These are phyloP conservation scores for Cicer judaicum DNA, from an alignment of 306 rosid genomes.

Conservation along the genomic window DNA sequence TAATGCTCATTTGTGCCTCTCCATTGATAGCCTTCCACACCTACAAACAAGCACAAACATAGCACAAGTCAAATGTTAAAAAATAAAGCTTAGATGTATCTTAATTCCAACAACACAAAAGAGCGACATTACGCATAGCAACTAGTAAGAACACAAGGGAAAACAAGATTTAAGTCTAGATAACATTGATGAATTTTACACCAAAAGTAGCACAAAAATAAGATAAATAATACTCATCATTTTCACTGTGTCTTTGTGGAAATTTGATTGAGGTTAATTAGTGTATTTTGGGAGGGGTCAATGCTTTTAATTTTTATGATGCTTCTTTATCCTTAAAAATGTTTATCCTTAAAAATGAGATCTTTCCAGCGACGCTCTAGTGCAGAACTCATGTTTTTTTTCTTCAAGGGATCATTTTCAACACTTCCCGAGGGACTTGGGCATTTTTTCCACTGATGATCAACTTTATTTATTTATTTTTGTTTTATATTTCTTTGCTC, in stretches of 20 bases:
- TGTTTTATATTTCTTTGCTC: neutral
- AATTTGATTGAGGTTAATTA: conserved; percentile 12
- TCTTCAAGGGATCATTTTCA: neutral
- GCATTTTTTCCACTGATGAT: conserved; percentile 9
- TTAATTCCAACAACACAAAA: too few relatives aligned
- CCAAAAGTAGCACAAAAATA: too few relatives aligned
- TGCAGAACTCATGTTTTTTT: conserved; percentile 15
- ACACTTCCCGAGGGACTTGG: conserved; percentile 1
- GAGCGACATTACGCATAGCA: too few relatives aligned
- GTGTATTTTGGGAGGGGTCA: neutral
- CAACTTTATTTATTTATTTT: neutral
- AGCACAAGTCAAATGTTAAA: too few relatives aligned
- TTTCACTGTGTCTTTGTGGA: conserved; percentile 20
- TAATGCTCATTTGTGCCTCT: too few relatives aligned
- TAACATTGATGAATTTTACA: too few relatives aligned
- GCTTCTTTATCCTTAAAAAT: neutral
- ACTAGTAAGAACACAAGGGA: too few relatives aligned
- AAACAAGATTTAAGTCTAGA: too few relatives aligned
- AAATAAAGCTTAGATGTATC: too few relatives aligned
- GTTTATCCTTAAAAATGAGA: neutral
- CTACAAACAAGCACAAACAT: too few relatives aligned
- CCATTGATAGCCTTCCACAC: too few relatives aligned
- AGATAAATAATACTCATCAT: too few relatives aligned
- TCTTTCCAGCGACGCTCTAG: neutral
- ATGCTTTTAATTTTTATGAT: neutral